Evolutionary conservation across 2,329 filamentous ascomycete species (phyloP), one percentile per base, ranked within the genome.

Genomic region (Aureobasidium leucospermi): DNA sequence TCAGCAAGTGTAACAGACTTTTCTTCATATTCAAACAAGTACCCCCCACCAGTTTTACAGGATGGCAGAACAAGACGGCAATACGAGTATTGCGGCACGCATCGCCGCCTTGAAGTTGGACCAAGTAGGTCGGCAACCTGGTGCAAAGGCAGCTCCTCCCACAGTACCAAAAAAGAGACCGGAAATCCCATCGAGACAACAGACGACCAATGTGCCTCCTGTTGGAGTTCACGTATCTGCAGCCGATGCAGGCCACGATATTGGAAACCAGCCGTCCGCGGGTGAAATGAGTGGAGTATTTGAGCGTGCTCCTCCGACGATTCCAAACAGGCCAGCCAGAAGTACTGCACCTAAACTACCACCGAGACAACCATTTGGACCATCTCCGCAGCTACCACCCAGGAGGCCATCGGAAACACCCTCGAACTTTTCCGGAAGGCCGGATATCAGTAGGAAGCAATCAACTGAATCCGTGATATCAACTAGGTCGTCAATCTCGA

Each of bases 391-490:
- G 61, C 23, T 61, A 4, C 56, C 60, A 31, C 42, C 60, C 29
- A 48, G 62, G 3, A 60, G 55, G 43, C 58, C 62, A 13, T 61
- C 60, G 29, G 60, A 52, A 19, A 48, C 51, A 16, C 45, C 60
- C 11, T 58, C 39, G 64, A 49, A 59, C 16, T 6, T 34, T 6
- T 47, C 61, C 47, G 16, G 13, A 8, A 46, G 49, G 28, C 60
- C 67, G 36, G 66, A 65, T 1, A 65, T 63, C 8, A 69, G 66
- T 41, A 71, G 76, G 42, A 71, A 71, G 61, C 70, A 67, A 7
- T 81, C 79, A 0, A 67, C 68, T 29, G 82, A 83, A 52, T 84
- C 81, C 1, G 72, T 79, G 46, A 77, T 78, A 15, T 84, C 82
- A 9, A 72, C 70, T 4, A 70, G 72, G 15, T 80, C 77, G 4